These are phyloP conservation scores for Echria macrotheca DNA, from an alignment of 495 filamentous ascomycete species.

Conservation along the genomic window DNA sequence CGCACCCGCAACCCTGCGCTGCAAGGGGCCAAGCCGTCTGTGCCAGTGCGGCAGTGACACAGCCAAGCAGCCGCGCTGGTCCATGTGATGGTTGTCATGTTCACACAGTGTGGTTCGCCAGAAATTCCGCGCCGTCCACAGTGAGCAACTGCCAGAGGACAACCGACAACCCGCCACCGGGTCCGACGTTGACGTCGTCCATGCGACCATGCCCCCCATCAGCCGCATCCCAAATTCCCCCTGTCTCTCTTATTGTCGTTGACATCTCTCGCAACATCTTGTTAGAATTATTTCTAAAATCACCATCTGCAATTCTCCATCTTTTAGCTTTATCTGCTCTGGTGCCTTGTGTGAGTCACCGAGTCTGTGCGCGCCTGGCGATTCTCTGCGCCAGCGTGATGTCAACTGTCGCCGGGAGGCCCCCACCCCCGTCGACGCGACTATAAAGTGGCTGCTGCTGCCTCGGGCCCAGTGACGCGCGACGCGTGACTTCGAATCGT, in stretches of 20 bases:
- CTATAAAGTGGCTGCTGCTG: neutral
- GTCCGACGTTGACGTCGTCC: neutral
- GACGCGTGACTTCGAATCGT: slow-evolving; percentile 8
- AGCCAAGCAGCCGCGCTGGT: no score
- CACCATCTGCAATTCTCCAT: neutral
- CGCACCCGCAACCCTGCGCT: slow-evolving; percentile 12
- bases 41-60: slow-evolving; percentile 2
- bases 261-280: no score
- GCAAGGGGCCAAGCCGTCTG: slow-evolving; percentile 12
- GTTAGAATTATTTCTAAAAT: no score
- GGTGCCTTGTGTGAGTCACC: slow-evolving; percentile 17
- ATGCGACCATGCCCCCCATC: neutral
- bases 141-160: neutral
- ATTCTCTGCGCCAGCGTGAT: neutral
- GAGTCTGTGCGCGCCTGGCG: slow-evolving; percentile 9
- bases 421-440: neutral
- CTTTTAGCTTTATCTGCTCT: neutral
- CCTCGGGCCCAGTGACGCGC: slow-evolving; percentile 12
- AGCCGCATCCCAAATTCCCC: neutral
- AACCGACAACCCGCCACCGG: neutral
- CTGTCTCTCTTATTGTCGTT: neutral
- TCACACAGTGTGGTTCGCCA: slow-evolving; percentile 6
- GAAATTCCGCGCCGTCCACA: neutral
- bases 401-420: neutral
- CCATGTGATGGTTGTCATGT: slow-evolving; percentile 9